Base-by-base conservation (phyloP, 2,329 filamentous ascomycete genomes). In the Chrysosporium queenslandicum region DNA sequence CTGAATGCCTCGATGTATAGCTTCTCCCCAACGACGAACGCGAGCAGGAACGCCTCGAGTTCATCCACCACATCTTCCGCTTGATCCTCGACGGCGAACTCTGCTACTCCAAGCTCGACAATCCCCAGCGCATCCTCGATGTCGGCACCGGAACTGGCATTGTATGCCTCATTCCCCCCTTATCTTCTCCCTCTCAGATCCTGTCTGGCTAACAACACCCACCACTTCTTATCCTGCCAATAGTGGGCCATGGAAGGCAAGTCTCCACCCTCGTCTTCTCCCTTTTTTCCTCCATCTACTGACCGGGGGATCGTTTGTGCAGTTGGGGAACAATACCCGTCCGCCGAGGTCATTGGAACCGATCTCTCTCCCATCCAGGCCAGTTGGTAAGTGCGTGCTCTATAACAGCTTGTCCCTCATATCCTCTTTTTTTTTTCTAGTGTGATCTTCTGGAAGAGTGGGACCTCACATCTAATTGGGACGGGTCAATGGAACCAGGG, bases 11-110 rank as follows among this genome's bases (percentile, higher is more conserved):
- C n/a, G n/a, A n/a, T n/a, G n/a, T n/a, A n/a, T 46, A 56, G 55
- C 36, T 53, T 7, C 46, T 56, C 7, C 55, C 55, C 2, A 56
- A 56, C 37, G 55, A 56, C 37, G 55, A 57, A 49, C 53, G 55
- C 30, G 68, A 72, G 50, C 67, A 71, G 43, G 64, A 69, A 36
- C 65, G 69, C 0, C 61, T 73, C 1, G 68, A 72, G 42, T 69
- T 71, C 58, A 53, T 67, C 2, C 68, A 73, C 46, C 62, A 70
- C 30, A 61, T 68, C 12, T 66, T 64, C 48, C 57, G 55, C 14
- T 46, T 58, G 27, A 52, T 53, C 2, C 50, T 66, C 27, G 57
- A 59, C n/a, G 64, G 65, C 1, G 66, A 67, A 18, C 60, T 71
- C 2, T 66, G 60, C 50, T 57, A 63, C 12, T 61, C 66, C 0